Conservation (phyloP, 148 eudicot genomes). For the Rhododendron kiyosumense region DNA sequence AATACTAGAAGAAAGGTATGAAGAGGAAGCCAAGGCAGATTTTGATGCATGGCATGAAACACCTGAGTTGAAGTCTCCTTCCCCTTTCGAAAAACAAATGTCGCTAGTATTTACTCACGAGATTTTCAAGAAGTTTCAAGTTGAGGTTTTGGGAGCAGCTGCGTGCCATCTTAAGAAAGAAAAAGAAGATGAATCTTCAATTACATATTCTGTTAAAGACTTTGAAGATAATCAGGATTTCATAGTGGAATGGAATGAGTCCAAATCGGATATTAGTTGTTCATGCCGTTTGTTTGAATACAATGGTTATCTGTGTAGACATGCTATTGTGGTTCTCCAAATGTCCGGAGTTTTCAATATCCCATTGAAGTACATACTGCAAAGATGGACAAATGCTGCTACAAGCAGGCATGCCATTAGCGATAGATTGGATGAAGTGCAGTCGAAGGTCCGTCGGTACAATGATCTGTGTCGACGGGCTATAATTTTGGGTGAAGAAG, state of each 20-base stretch:
- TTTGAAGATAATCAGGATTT: conserved; percentile 53
- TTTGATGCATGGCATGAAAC: conserved; percentile 72
- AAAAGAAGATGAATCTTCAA: conserved; percentile 36
- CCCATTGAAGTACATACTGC: conserved; percentile 52
- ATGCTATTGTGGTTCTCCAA: conserved; percentile 61
- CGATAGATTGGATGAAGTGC: conserved; percentile 48
- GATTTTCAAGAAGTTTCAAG: conserved; percentile 54
- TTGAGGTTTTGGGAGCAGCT: conserved; percentile 66
- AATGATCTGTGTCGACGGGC: conserved; percentile 65
- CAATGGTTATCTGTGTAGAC: conserved; percentile 57
- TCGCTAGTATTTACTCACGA: conserved; percentile 52
- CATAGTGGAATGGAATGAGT: conserved; percentile 51
- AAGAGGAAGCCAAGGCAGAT: conserved; percentile 63
- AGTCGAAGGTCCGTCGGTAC: conserved; percentile 51
- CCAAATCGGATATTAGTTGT: conserved; percentile 48
- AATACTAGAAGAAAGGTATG: conserved; percentile 43
- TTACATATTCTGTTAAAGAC: conserved; percentile 51
- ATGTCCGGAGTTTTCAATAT: conserved; percentile 69
- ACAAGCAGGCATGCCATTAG: conserved; percentile 45
- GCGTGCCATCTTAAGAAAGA: conserved; percentile 71
- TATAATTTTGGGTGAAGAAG: conserved; percentile 63
- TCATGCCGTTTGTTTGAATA: conserved; percentile 60
- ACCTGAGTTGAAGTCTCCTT: conserved; percentile 61
- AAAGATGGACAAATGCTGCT: conserved; percentile 70
- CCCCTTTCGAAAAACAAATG: conserved; percentile 68